A percentile compares a stretch with the other conserved stretches of the same genome.
Conservation (phyloP, 2,329 filamentous ascomycete species). For the Diplodia intermedia region DNA sequence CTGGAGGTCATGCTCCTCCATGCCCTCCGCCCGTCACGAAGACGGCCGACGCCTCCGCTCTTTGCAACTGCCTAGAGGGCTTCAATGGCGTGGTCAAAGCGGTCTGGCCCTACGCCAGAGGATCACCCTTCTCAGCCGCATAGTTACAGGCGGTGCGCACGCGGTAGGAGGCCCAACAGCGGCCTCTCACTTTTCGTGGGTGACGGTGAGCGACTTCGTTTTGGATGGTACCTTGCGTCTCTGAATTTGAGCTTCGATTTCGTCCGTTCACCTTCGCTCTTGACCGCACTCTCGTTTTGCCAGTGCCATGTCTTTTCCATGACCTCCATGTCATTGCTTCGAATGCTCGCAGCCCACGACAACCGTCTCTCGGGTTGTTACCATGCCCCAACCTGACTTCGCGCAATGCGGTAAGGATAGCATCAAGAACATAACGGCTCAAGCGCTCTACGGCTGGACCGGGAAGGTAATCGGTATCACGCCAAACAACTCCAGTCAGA, state of each 20-base stretch:
- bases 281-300: background rate
- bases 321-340: background rate
- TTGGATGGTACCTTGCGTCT: background rate
- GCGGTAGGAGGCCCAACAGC: background rate
- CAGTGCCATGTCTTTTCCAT: background rate
- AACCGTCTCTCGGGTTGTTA: background rate
- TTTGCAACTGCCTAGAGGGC: constrained; percentile 3
- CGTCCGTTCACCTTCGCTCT: background rate
- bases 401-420: constrained; percentile 3
- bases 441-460: constrained; percentile 9
- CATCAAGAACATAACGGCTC: constrained; percentile 7
- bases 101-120: background rate
- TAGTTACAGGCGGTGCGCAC: background rate
- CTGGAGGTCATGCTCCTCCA: constrained; percentile 6
- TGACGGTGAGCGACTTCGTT: background rate
- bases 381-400: constrained; percentile 23
- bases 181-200: background rate
- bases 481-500: constrained; percentile 40
- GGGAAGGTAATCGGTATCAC: constrained; percentile 36
- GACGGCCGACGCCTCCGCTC: background rate
- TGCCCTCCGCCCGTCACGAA: background rate
- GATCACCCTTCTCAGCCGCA: constrained; percentile 1
- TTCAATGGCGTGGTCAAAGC: background rate
- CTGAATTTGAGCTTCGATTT: background rate
- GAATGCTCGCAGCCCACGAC: background rate